Evolutionary conservation across 129 eudicot species (phyloP).

Genomic region (Silybum marianum): DNA sequence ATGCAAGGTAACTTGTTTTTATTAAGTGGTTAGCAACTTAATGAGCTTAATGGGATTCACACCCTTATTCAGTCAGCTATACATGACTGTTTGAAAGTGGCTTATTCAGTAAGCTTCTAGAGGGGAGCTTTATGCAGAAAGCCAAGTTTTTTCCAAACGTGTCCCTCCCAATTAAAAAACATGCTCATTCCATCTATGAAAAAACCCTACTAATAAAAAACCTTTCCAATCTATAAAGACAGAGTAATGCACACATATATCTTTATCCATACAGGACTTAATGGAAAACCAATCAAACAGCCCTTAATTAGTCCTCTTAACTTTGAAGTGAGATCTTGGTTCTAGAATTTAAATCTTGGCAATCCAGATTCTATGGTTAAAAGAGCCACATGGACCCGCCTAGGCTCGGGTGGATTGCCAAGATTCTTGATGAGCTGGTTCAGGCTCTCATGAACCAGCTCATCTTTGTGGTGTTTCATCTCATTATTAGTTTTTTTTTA

Average conservation of each 20-base stretch:
- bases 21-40: background rate
- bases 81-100: too few species aligned
- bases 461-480: background rate
- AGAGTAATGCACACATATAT: too few species aligned
- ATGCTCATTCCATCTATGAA: too few species aligned
- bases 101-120: too few species aligned
- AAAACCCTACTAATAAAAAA: too few species aligned
- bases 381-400: background rate
- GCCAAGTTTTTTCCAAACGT: too few species aligned
- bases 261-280: too few species aligned
- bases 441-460: background rate
- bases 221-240: too few species aligned
- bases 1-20: constrained; percentile 63
- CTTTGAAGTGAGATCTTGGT: background rate
- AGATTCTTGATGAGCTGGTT: background rate
- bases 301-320: background rate
- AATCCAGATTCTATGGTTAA: background rate
- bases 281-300: too few species aligned
- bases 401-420: background rate
- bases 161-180: too few species aligned
- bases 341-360: background rate
- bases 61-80: too few species aligned
- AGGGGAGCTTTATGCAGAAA: too few species aligned
- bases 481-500: background rate
- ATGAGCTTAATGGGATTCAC: background rate